These are phyloP conservation scores for Mycena filopes DNA, from an alignment of 768 basidiomycete genomes.

Conservation along the genomic window DNA sequence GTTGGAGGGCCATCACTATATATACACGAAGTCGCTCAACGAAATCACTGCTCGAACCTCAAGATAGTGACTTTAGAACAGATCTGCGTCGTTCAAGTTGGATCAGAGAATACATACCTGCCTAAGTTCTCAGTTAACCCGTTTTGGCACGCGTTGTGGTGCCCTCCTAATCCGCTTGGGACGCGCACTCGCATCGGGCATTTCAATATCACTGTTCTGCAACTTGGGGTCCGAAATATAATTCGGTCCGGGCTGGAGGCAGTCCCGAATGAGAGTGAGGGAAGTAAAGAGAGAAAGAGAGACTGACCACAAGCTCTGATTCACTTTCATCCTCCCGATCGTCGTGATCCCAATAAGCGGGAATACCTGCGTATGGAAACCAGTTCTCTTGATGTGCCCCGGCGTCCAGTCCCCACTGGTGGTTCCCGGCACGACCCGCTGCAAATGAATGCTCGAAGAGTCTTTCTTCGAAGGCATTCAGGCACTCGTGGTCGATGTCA, in stretches of 20 bases:
- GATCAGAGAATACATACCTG: no score
- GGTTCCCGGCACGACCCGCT: slow-evolving; percentile 36
- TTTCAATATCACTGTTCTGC: not conserved
- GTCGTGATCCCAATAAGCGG: slow-evolving; percentile 25
- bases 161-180: not conserved
- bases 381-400: slow-evolving; percentile 37
- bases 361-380: slow-evolving; percentile 30
- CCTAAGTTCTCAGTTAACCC: no score
- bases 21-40: no score
- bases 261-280: no score
- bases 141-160: not conserved
- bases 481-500: slow-evolving; percentile 8
- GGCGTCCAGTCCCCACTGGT: slow-evolving; percentile 40
- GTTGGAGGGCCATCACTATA: no score
- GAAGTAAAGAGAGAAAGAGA: not conserved
- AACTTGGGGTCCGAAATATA: not conserved
- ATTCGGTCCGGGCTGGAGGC: not conserved
- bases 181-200: not conserved
- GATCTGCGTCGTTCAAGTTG: no score
- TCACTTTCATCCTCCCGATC: slow-evolving; percentile 19
- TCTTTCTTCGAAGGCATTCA: not conserved
- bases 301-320: not conserved
- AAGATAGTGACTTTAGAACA: no score
- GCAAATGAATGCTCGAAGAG: slow-evolving; percentile 22
- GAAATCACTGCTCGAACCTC: no score